Base-by-base conservation (phyloP, 441 rosid genomes). In the Gossypium lobatum region DNA sequence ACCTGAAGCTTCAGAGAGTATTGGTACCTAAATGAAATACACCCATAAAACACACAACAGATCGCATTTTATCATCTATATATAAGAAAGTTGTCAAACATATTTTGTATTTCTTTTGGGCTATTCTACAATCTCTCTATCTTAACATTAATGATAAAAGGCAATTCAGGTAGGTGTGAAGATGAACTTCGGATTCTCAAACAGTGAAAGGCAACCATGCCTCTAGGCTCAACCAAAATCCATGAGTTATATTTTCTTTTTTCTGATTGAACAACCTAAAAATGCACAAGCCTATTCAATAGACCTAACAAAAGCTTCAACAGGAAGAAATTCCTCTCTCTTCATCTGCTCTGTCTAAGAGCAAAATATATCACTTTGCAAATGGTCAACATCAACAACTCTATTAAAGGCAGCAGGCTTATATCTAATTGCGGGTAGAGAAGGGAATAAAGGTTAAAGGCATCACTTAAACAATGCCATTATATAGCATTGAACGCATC, bases 331-430 rank as follows among this genome's bases (percentile, higher is more conserved):
- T n/a, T 26, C 72, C 23, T 53, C 60, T 17, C 20, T 26, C 14
- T 53, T 50, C 72, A 16, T 26, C 25, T 52, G 10, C 46, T 16
- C 21, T 34, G 26, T 17, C 52, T n/a, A 52, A 68, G 72, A 52
- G 60, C 10, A 68, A 68, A 52, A 26, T 9, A 16, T 25, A 16
- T 50, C 53, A 26, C 25, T 68, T 28, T 52, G 60, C 21, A 18
- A n/a, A n/a, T 68, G 60, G 25, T 68, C 60, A 64, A 64, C 45
- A 67, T 50, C 59, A 50, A 52, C 42, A 52, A 26, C 60, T 52
- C 45, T 26, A 26, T 4, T 53, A 52, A 48, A 67, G 58, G 59
- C 23, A 26, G 42, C 59, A 67, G n/a, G 23, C 20, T 14, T 6
- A 60, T 60, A 28, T 59, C 13, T 25, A 60, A 7, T 17, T 7